These are phyloP conservation scores for Kernera saxatilis DNA, from an alignment of 345 rosid genomes.

Conservation along the genomic window DNA sequence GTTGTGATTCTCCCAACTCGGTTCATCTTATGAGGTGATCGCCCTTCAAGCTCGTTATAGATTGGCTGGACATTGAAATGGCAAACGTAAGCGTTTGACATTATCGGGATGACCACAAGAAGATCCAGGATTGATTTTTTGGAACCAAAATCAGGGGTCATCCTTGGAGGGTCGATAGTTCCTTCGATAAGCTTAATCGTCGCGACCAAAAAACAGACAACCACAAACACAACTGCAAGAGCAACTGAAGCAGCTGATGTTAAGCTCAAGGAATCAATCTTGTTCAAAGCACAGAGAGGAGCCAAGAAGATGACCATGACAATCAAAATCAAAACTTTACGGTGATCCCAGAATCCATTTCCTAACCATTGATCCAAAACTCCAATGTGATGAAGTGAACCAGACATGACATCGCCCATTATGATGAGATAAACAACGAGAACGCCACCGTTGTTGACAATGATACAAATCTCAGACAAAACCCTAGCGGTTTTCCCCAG, in stretches of 20 bases:
- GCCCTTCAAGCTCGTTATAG: conserved; percentile 78
- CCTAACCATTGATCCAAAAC: conserved; percentile 96
- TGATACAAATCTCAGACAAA: conserved; percentile 81
- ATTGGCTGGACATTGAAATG: conserved; percentile 95
- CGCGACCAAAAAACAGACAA: conserved; percentile 69
- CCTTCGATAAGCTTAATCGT: conserved; percentile 81
- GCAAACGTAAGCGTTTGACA: conserved; percentile 87
- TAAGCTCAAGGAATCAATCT: conserved; percentile 82
- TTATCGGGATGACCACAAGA: conserved; percentile 89
- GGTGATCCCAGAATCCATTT: conserved; percentile 89
- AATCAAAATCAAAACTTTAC: conserved; percentile 61
- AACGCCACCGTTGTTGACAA: conserved; percentile 89
- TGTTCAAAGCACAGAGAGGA: conserved; percentile 74
- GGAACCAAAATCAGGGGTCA: conserved; percentile 76
- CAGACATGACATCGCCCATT: conserved; percentile 94
- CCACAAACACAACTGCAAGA: conserved; percentile 79
- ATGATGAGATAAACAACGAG: conserved; percentile 89
- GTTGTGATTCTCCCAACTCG: conserved; percentile 79
- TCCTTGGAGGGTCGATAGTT: conserved; percentile 61
- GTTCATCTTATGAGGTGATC: conserved; percentile 79
- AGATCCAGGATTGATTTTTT: conserved; percentile 67
- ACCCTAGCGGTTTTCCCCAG: conserved; percentile 82
- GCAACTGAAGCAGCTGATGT: conserved; percentile 96
- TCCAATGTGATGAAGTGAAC: conserved; percentile 74
- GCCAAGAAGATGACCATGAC: conserved; percentile 74